Evolutionary conservation across 202 grass and related monocot genomes (phyloP), one percentile per base, ranked within the genome.

Genomic region (Panicum hallii): DNA sequence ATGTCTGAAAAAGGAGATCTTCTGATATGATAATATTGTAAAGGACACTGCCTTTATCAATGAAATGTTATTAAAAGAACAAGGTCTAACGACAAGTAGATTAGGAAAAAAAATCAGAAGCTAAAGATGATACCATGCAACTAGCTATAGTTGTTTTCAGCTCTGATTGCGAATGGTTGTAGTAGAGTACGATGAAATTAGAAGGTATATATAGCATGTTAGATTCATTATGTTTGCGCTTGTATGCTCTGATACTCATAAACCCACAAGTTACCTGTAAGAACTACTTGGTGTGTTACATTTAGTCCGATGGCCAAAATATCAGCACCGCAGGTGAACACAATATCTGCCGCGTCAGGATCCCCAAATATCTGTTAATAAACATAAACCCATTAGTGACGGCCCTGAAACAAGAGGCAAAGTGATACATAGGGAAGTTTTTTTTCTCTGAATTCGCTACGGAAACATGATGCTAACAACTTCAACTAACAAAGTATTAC

Each of bases 321-420:
- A 94, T 99, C 93, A 89, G 91, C 96, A 72, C 93, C 90, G 12
- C 89, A 87, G 74, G 89, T 95, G 87, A 99, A 99, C 73, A 99
- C 91, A 61, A 89, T 89, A 88, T 95, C 96, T 40, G 93, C 95
- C 3, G 95, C 93, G 0, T 95, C 96, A 40, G 93, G 96, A 63
- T 99, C 96, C 17, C 96, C 96, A 77, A 99, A 93, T 77, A 93
- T 91, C 91, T 93, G 86, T 70, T 41, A 30, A 80, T 40, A 15
- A 83, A 79, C 67, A 77, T 61, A 40, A 84, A 5, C 16, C n/a
- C 5, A 42, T 79, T 6, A 87, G n/a, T 41, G 16, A 70, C 5
- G 6, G 7, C 11, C 70, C 42, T 16, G 47, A 5, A 49, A 26
- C 6, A 52, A 4, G 10, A 36, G 63, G 13, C 1, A 40, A 79